A percentile compares a stretch with the other conserved stretches of the same genome.
phyloP scores from a whole-genome alignment of 768 basidiomycete species.

The Boletus sp. region DNA sequence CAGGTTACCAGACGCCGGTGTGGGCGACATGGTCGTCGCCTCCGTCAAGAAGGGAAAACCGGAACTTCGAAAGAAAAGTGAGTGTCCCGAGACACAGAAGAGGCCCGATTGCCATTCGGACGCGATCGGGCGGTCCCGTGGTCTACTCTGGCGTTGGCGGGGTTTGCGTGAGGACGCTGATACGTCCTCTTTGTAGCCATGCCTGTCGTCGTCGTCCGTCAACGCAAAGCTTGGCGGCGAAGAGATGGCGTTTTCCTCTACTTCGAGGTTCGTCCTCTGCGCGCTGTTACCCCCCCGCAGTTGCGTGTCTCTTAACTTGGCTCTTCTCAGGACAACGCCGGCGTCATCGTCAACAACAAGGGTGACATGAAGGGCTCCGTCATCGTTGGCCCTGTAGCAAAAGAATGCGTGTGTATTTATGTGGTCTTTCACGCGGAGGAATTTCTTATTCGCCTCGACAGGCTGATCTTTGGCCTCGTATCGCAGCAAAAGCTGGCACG shows the following conservation, averaged over 20 bases:
- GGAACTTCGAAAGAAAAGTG: constrained; percentile 98
- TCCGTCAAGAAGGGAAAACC: constrained; percentile 99
- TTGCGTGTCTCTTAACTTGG: not conserved
- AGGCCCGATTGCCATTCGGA: not conserved
- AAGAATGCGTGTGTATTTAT: constrained; percentile 84
- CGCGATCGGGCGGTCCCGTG: not conserved
- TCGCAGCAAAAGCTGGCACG: constrained; percentile 97
- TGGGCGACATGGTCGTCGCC: constrained; percentile 93
- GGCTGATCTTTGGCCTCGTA: constrained; percentile 99
- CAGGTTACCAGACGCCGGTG: constrained; percentile 93
- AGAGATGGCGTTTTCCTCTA: constrained; percentile 98
- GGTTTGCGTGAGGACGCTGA: constrained; percentile 3
- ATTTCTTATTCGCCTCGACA: constrained; percentile 26
- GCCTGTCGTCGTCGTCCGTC: constrained; percentile 95
- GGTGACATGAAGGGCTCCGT: constrained; percentile 99
- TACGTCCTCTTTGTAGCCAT: constrained; percentile 57
- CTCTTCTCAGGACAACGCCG: constrained; percentile 74
- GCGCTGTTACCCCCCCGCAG: not conserved
- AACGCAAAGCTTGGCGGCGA: constrained; percentile 98
- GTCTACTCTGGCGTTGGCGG: not conserved
- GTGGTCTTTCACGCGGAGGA: not conserved
- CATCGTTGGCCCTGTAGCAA: constrained; percentile 95
- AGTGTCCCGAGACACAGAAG: constrained; percentile 30
- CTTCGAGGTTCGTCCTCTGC: constrained; percentile 65
- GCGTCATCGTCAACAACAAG: constrained; percentile 97